Evolutionary conservation across 805 yeast species (phyloP).

Genomic region (Metschnikowia kofuensis): DNA sequence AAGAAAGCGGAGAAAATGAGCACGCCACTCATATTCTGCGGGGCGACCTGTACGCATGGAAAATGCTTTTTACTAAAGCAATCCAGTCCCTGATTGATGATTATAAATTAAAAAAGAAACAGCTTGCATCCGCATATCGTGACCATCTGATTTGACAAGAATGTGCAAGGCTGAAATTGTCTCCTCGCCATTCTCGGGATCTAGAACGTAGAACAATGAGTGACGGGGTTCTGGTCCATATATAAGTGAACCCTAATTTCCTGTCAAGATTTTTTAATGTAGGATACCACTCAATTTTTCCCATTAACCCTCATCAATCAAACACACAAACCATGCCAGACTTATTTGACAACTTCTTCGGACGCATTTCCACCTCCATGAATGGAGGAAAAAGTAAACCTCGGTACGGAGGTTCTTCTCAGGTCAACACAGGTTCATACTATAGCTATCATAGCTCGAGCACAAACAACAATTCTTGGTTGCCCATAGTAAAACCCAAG

Average conservation of each 20-base stretch:
- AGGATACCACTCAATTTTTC: no score
- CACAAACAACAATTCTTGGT: slow-evolving; percentile 41
- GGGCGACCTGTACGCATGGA: slow-evolving; percentile 1
- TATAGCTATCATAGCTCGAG: slow-evolving; percentile 35
- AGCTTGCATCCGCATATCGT: neutral
- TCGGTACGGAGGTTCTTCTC: slow-evolving; percentile 30
- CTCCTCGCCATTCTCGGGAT: no score
- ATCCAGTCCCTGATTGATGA: neutral
- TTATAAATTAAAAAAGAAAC: neutral
- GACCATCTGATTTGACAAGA: neutral
- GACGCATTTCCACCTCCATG: slow-evolving; percentile 27
- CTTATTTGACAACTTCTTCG: slow-evolving; percentile 39
- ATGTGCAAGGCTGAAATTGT: no score
- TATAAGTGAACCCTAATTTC: neutral
- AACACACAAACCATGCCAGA: slow-evolving; percentile 26
- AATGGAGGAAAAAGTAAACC: slow-evolving; percentile 34
- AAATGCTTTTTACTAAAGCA: neutral
- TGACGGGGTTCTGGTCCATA: neutral
- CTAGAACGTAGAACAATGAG: no score
- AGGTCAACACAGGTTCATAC: slow-evolving; percentile 36
- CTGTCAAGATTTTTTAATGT: no score
- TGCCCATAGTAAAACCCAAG: slow-evolving; percentile 21
- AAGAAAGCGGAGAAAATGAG: neutral
- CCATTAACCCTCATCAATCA: neutral
- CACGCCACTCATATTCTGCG: neutral